Base-by-base conservation (phyloP, 306 rosid genomes). In the Vigna hirtella region DNA sequence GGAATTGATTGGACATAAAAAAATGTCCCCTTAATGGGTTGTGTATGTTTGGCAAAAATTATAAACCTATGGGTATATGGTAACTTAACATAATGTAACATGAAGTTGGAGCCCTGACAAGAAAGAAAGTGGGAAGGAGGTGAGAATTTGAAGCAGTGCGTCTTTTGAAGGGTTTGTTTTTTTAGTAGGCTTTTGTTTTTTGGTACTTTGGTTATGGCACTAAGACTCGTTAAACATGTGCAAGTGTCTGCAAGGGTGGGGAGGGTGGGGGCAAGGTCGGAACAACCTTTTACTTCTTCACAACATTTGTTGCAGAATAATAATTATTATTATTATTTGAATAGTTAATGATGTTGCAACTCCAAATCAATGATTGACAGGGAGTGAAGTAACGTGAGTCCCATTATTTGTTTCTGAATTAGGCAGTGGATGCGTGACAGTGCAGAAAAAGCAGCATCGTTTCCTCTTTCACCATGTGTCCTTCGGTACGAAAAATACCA, bases 1-100 rank as follows among this genome's bases (percentile, higher is more conserved):
- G 48, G 87, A 83, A 68, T 67, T 83, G 78, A 79, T 83, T 7
- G 64, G 43, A 69, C 77, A 62, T 62, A 52, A 80, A 77, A 80
- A 76, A 70, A 4, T 70, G 84, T 80, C 76, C 28, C 68, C 73
- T 8, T 49, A 70, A 79, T 70, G 77, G 68, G 36, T 52, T 40
- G 22, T n/a, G 13, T 50, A 49, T 14, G 70, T 42, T 7, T 7
- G 3, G 20, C 7, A 66, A 15, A 30, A 50, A 34, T 66, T 20
- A 79, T 45, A 26, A 48, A 48, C 43, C 22, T 24, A 72, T 50
- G 58, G 72, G 48, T 40, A 32, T 73, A 45, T 49, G 38, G 70
- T 43, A 77, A 70, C 65, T 65, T 79, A 73, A 20, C 20, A 58
- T 11, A 83, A 79, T 51, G 45, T 68, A 74, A 74, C 32, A 47